Evolutionary conservation across 129 eudicot genomes (phyloP).

Genomic region (Tanacetum coccineum): DNA sequence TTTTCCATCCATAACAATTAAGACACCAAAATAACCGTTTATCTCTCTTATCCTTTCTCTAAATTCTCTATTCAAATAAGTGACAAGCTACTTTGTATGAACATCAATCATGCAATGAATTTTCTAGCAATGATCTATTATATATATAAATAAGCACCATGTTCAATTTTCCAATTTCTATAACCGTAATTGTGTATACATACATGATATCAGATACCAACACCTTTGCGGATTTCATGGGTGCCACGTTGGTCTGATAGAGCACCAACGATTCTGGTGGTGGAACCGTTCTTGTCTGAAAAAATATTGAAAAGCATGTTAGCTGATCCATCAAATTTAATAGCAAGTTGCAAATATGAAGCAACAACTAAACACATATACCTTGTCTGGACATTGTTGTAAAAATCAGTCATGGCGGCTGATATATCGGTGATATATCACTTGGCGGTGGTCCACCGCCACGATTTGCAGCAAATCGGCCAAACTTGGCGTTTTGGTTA

Average conservation of each 20-base stretch:
- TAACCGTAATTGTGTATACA: background rate
- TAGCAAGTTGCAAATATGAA: background rate
- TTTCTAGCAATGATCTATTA: background rate
- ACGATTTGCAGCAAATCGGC: no score
- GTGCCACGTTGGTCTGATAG: conserved; percentile 81
- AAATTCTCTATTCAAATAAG: background rate
- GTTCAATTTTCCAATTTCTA: background rate
- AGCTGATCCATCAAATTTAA: background rate
- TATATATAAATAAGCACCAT: background rate
- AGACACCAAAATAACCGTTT: background rate
- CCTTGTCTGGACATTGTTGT: no score
- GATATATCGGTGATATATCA: no score
- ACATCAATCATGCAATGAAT: background rate
- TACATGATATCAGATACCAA: background rate
- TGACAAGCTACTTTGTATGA: background rate
- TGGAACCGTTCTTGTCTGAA: conserved; percentile 87
- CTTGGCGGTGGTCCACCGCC: no score
- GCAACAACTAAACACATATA: conserved; percentile 21
- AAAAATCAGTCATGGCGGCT: no score
- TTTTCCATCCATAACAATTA: background rate
- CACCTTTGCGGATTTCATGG: conserved; percentile 60
- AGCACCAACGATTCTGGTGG: conserved; percentile 52
- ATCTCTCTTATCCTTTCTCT: no score
- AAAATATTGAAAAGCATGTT: conserved; percentile 10
- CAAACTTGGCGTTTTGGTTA: no score